Evolutionary conservation across 225 moss, liverwort and hornwort species (phyloP), one percentile per base, ranked within the genome.

Genomic region (Polytrichum commune): DNA sequence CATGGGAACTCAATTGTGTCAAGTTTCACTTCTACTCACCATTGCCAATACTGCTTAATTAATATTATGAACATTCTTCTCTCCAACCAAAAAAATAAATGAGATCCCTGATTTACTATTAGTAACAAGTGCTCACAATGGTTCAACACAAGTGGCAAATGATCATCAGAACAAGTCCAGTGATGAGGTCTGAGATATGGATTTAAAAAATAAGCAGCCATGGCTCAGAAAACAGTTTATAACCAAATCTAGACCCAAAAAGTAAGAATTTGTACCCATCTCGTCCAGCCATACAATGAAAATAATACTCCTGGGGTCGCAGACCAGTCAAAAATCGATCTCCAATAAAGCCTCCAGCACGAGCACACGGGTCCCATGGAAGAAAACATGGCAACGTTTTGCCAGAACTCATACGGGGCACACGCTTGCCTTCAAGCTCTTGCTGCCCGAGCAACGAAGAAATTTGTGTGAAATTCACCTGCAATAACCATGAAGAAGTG

Each of bases 261-360:
- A 33, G 62, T 46, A 63, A 56, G 28, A 66, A 30, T 72, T 46
- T n/a, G 53, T 94, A 98, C 97, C 97, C 97, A 87, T 98, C 95
- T 76, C 97, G 91, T 27, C 97, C 97, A 22, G 97, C 97, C 97
- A 98, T 98, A 81, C 97, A 98, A 80, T 98, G 97, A 65, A 98
- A 98, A 72, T 94, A 98, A 77, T 98, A 98, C 72, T 98, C 95
- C 76, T 98, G 97, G 3, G 97, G 97, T 27, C 97, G 88, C 78
- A 98, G 91, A 66, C 97, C 97, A 69, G 97, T 95, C 69, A 98
- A 76, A 76, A 98, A 98, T 16, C 97, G 94, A 79, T 98, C 97
- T 66, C 90, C 88, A 35, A 98, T 95, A 55, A 98, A 98, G 35
- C 97, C 97, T 76, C 97, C 97, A 22, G 97, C 90, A 71, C 97